These are phyloP conservation scores for Aquilaria agallochum DNA, from an alignment of 441 rosid genomes.

Conservation along the genomic window DNA sequence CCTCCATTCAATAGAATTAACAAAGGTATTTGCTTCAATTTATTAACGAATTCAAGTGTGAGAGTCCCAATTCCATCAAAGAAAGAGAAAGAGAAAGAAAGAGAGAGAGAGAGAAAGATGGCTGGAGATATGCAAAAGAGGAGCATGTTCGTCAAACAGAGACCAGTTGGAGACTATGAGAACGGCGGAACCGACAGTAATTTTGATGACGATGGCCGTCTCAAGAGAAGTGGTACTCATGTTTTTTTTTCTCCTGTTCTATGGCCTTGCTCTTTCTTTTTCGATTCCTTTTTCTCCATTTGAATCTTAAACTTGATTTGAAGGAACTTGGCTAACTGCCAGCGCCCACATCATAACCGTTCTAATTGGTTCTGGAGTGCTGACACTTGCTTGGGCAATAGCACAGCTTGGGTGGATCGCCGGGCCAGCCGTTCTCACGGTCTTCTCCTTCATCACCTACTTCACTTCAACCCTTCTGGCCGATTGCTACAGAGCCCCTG, in stretches of 20 bases:
- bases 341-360: constrained; percentile 89
- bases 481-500: constrained; percentile 72
- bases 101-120: constrained; percentile 21
- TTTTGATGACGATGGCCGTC: constrained; percentile 59
- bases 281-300: background rate
- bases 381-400: constrained; percentile 80
- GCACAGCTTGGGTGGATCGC: constrained; percentile 89
- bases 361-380: constrained; percentile 87
- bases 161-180: constrained; percentile 22
- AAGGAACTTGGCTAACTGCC: constrained; percentile 77
- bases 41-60: background rate
- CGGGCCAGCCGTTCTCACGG: constrained; percentile 55
- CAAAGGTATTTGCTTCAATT: too few species aligned
- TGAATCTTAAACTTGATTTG: background rate
- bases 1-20: too few species aligned
- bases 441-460: constrained; percentile 68
- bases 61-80: background rate
- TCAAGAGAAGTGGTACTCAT: constrained; percentile 42
- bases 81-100: background rate
- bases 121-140: constrained; percentile 30
- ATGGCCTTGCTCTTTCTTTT: background rate
- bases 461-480: constrained; percentile 76
- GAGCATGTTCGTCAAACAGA: constrained; percentile 38
- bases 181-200: constrained; percentile 26
- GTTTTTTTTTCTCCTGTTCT: background rate